A percentile compares a stretch with the other conserved stretches of the same genome.
Conservation (phyloP, 306 rosid species). For the Lathyrus aphaca region DNA sequence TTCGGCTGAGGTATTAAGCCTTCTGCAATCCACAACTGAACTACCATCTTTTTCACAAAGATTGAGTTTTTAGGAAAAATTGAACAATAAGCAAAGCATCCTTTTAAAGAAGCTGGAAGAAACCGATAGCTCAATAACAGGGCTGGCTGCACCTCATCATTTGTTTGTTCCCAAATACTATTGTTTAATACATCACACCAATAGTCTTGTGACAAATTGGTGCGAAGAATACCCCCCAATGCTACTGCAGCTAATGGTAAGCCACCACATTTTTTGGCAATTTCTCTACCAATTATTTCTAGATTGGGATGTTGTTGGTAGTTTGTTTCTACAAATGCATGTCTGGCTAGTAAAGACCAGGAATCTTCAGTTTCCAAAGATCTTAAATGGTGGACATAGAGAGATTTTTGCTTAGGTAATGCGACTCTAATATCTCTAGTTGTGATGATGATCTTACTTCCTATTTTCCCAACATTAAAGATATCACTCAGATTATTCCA, state of each 20-base stretch:
- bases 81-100: conserved; percentile 27
- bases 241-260: no score
- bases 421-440: conserved; percentile 40
- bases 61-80: not conserved
- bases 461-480: not conserved
- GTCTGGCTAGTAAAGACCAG: no score
- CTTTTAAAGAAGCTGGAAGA: conserved; percentile 19
- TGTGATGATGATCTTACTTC: conserved; percentile 13
- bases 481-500: conserved; percentile 41
- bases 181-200: not conserved
- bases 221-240: no score
- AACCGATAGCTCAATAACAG: not conserved
- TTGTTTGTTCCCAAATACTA: not conserved
- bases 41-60: not conserved
- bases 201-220: no score
- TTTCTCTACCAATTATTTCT: no score
- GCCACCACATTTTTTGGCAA: no score
- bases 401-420: conserved; percentile 42
- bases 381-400: no score
- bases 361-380: no score
- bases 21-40: conserved; percentile 19
- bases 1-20: not conserved
- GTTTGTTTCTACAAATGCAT: no score
- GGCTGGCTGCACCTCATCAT: not conserved
- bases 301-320: no score